These are phyloP conservation scores for Dillenia suffruticosa DNA, from an alignment of 164 flowering plant species.

Conservation along the genomic window DNA sequence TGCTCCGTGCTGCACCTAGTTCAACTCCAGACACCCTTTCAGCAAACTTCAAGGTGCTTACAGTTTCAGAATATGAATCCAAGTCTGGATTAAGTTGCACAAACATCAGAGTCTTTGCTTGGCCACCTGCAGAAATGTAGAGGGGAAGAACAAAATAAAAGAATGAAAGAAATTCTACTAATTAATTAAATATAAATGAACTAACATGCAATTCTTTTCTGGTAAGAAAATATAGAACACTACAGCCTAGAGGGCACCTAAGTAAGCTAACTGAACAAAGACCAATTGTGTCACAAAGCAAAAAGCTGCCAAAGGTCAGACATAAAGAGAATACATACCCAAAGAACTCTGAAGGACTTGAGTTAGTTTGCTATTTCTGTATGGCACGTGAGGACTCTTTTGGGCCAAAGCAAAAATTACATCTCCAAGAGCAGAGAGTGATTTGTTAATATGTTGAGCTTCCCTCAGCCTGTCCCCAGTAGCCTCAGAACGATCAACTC, in stretches of 20 bases:
- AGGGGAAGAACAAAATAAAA: background rate
- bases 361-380: constrained; percentile 77
- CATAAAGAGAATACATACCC: constrained; percentile 28
- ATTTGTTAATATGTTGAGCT: constrained; percentile 81
- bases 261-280: no score
- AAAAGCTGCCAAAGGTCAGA: no score
- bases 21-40: constrained; percentile 85
- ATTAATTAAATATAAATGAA: no score
- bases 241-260: no score
- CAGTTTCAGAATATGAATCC: constrained; percentile 57
- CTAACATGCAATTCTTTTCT: no score
- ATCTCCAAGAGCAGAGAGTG: constrained; percentile 84
- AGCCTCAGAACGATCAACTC: constrained; percentile 84
- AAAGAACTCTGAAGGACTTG: constrained; percentile 78
- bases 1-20: constrained; percentile 72
- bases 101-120: constrained; percentile 87
- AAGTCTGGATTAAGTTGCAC: constrained; percentile 81
- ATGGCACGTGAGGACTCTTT: constrained; percentile 71
- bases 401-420: constrained; percentile 77
- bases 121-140: constrained; percentile 49
- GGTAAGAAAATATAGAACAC: no score
- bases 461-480: constrained; percentile 88
- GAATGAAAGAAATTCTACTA: background rate
- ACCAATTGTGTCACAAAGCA: no score
- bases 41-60: constrained; percentile 84